A percentile compares a stretch with the other conserved stretches of the same genome.
Conservation (phyloP, 495 filamentous ascomycete genomes). For the Penicillium robsamsonii region DNA sequence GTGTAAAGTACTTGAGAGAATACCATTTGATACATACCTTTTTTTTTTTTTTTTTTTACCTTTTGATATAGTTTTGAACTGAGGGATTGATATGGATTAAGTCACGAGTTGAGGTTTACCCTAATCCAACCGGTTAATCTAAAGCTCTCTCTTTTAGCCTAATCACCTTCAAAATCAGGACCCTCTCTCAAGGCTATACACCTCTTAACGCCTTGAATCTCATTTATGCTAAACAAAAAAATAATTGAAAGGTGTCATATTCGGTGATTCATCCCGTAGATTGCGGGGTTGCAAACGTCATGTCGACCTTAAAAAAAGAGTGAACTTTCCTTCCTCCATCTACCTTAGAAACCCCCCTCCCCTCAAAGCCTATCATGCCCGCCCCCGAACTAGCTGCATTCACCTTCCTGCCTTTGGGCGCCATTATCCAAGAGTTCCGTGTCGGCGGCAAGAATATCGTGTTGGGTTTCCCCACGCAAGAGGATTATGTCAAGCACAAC, state of each 20-base stretch:
- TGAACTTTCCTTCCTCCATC: conserved; percentile 5
- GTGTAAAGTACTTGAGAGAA: neutral
- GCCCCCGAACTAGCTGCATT: conserved; percentile 35
- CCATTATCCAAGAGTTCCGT: conserved; percentile 81
- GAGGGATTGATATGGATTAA: no score
- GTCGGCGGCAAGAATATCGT: conserved; percentile 82
- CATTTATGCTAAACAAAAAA: conserved; percentile 14
- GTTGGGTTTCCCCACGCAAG: conserved; percentile 71
- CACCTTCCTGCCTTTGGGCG: conserved; percentile 79
- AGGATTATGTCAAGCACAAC: conserved; percentile 72
- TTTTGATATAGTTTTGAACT: neutral
- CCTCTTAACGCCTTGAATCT: neutral
- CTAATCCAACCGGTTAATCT: neutral
- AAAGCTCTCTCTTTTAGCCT: conserved; percentile 8
- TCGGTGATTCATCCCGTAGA: conserved; percentile 17
- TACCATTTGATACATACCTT: neutral
- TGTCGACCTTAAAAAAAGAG: conserved; percentile 9
- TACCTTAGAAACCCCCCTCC: no score
- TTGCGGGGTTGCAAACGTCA: conserved; percentile 32
- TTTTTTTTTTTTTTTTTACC: no score
- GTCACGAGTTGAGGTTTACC: neutral
- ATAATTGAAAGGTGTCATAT: neutral
- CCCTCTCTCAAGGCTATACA: neutral
- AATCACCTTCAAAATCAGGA: neutral
- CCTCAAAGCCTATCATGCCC: conserved; percentile 18